phyloP scores from a whole-genome alignment of 768 basidiomycete genomes.

The Boletales sp. region DNA sequence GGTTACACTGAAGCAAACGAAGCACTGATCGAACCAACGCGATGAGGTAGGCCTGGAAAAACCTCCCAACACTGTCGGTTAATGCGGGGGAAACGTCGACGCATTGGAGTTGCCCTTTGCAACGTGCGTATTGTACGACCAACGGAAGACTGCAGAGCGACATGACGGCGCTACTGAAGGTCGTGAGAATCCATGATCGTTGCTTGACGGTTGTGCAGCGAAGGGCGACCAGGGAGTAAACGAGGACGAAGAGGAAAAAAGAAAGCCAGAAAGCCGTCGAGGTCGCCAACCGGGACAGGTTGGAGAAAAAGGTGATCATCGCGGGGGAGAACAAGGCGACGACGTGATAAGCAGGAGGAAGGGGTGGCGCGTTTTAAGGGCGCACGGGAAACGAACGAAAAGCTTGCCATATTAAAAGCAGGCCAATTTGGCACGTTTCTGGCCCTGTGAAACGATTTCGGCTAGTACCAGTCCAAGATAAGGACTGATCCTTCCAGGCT shows the following conservation, averaged over 20 bases:
- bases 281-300: constrained; percentile 17
- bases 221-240: constrained; percentile 31
- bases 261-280: constrained; percentile 23
- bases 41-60: constrained; percentile 48
- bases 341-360: constrained; percentile 16
- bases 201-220: constrained; percentile 37
- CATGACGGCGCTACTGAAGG: constrained; percentile 39
- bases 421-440: constrained; percentile 21
- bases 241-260: constrained; percentile 9
- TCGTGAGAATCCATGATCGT: constrained; percentile 46
- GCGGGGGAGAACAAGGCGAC: constrained; percentile 12
- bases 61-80: constrained; percentile 28
- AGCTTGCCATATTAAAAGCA: constrained; percentile 1
- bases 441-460: constrained; percentile 19
- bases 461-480: constrained; percentile 19
- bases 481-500: constrained; percentile 2
- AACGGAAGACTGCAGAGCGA: constrained; percentile 40
- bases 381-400: constrained; percentile 14
- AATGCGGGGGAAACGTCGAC: constrained; percentile 19
- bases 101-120: constrained; percentile 25
- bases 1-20: constrained; percentile 6
- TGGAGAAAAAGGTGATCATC: constrained; percentile 20
- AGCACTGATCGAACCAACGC: constrained; percentile 21
- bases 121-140: constrained; percentile 26
- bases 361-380: constrained; percentile 21